These are phyloP conservation scores for Pseudodiploospora longispora DNA, from an alignment of 2,329 filamentous ascomycete genomes.

Conservation along the genomic window DNA sequence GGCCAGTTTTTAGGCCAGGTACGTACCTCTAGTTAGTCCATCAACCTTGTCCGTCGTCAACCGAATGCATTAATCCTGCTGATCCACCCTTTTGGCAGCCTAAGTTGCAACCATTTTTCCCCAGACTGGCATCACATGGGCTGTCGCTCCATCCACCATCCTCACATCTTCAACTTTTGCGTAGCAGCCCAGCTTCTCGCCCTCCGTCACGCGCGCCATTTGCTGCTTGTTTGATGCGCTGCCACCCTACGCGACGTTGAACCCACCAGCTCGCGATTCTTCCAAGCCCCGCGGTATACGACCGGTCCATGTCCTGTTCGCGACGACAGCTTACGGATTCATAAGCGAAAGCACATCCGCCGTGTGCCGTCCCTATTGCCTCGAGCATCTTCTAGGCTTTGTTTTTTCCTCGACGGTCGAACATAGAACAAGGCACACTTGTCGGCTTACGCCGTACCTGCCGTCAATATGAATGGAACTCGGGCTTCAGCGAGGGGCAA, in stretches of 20 bases:
- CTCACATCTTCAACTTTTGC: slow-evolving; percentile 1
- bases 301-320: neutral
- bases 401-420: too few species aligned
- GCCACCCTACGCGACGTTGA: slow-evolving; percentile 12
- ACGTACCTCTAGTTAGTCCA: slow-evolving; percentile 4
- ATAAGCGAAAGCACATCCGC: neutral
- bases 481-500: slow-evolving; percentile 37
- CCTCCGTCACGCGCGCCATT: slow-evolving; percentile 9
- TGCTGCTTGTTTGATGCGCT: slow-evolving; percentile 17
- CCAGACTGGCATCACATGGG: slow-evolving; percentile 26
- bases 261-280: neutral
- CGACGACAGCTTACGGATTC: neutral
- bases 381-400: neutral
- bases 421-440: neutral
- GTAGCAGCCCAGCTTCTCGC: neutral
- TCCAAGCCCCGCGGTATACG: neutral
- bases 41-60: neutral
- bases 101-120: slow-evolving; percentile 16
- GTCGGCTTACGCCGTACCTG: neutral
- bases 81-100: slow-evolving; percentile 17
- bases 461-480: slow-evolving; percentile 34
- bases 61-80: slow-evolving; percentile 18
- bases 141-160: slow-evolving; percentile 18
- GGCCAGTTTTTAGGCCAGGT: neutral
- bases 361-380: neutral